Conservation (phyloP, 75 land plant genomes). For the Sequoiadendron giganteum region DNA sequence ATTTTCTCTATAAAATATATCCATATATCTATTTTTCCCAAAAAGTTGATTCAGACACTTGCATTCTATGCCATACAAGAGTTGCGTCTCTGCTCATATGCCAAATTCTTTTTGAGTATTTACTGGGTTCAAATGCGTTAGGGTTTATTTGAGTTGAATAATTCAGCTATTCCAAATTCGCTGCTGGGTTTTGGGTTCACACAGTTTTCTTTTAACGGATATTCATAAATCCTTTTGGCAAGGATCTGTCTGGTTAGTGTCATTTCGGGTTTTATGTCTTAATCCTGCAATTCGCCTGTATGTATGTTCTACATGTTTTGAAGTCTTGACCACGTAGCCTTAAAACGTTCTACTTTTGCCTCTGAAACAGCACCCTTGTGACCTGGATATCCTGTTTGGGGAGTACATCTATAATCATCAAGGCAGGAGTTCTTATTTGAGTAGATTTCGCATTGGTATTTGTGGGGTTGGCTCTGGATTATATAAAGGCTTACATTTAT, state of each 20-base stretch:
- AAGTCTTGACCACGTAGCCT: not conserved
- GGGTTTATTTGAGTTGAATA: not conserved
- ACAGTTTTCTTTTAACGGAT: not conserved
- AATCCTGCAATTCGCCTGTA: not conserved
- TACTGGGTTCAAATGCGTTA: not conserved
- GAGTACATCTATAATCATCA: not conserved
- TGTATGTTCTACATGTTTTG: not conserved
- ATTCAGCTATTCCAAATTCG: not conserved
- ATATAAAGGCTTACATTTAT: not conserved
- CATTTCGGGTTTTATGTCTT: not conserved
- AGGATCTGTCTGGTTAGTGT: not conserved
- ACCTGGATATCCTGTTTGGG: not conserved
- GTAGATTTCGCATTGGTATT: not conserved
- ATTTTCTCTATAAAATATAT: no score
- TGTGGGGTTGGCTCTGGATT: not conserved
- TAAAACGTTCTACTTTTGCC: not conserved
- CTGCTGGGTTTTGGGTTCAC: not conserved
- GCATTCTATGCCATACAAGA: not conserved
- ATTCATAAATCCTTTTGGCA: not conserved
- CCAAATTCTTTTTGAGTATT: not conserved
- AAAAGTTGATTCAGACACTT: not conserved
- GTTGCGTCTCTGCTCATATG: not conserved
- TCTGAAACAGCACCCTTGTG: not conserved
- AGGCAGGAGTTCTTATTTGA: not conserved
- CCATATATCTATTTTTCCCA: no score